Conservation (phyloP, 1,284 basidiomycete species). For the Cryptococcus wingfieldii region DNA sequence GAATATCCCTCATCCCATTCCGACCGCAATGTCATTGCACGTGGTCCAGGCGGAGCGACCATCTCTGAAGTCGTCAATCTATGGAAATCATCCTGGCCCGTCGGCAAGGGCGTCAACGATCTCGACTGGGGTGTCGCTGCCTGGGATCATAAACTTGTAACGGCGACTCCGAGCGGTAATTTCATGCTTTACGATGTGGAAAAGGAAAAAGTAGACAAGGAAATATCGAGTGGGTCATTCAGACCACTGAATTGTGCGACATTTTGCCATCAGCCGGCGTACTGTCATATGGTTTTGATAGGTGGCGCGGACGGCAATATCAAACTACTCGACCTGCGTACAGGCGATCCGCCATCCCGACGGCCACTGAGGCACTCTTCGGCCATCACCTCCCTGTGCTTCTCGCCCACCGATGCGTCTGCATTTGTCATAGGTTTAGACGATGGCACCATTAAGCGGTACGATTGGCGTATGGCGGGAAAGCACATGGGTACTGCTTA, state of each 20-base stretch:
- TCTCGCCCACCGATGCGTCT: constrained; percentile 65
- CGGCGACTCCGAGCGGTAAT: constrained; percentile 76
- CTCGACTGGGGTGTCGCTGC: constrained; percentile 74
- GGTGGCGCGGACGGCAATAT: constrained; percentile 68
- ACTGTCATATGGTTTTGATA: constrained; percentile 68
- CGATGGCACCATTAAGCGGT: constrained; percentile 63
- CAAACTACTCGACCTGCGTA: constrained; percentile 63
- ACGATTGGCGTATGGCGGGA: constrained; percentile 70
- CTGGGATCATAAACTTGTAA: constrained; percentile 72
- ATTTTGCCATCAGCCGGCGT: constrained; percentile 56
- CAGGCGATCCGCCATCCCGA: constrained; percentile 63
- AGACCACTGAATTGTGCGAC: constrained; percentile 67
- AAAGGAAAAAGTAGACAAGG: constrained; percentile 69
- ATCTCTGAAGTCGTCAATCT: constrained; percentile 45
- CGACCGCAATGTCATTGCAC: constrained; percentile 18
- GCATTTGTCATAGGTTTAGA: constrained; percentile 73
- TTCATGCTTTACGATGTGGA: constrained; percentile 79
- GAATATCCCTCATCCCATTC: constrained; percentile 1
- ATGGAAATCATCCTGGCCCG: constrained; percentile 42
- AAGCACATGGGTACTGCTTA: constrained; percentile 63
- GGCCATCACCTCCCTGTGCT: constrained; percentile 65
- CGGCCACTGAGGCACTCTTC: constrained; percentile 65
- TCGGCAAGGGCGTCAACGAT: constrained; percentile 53
- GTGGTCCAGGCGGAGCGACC: constrained; percentile 37
- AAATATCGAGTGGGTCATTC: constrained; percentile 63